Base-by-base conservation (phyloP, 2,329 filamentous ascomycete species). In the Trematosphaeria pertusa region DNA sequence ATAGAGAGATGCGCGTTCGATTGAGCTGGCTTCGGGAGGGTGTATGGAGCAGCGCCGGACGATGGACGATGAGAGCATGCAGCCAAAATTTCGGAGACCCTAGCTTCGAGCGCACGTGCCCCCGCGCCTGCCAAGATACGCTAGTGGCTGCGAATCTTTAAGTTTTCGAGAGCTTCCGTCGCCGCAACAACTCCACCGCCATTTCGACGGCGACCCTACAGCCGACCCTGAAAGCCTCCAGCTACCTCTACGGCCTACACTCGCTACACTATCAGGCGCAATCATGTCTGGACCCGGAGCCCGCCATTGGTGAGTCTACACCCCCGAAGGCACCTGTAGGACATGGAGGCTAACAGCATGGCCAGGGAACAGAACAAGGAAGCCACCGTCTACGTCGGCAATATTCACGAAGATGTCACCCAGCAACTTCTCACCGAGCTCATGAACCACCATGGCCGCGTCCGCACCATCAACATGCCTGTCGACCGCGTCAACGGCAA, bases 401-500 rank as follows among this genome's bases (percentile, higher is more conserved):
- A 97, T 73, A 91, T 99, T 66, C 94, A 99, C 78, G 94, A 99
- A 79, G 91, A 94, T 72, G 89, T 94, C 58, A 88, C 87, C 36
- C 91, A 96, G 69, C 87, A 88, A 62, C 83, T 96, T 60, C 86
- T 99, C 59, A 97, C 94, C 87, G 94, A 99, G 79, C 82, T 99
- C 65, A 97, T 97, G 91, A 86, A 97, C 45, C 94, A 99, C 78
- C 91, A 92, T 71, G 94, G 94, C 44, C 92, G 93, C 62, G 95
- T 99, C 64, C 90, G 96, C 69, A 97, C 97, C 75, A 93, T 99
- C 55, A 94, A 99, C 76, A 86, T 99, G 69, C 94, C 94, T 45
- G 96, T 97, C 80, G 94, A 99, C 74, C 90, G 94, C 72, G 94
- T 99, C 61, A 97, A 94, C 36, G 91, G 97, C 69, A 88, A 87